Percentiles rank a stretch among this genome's conserved stretches.
Evolutionary conservation across 2,329 filamentous ascomycete genomes (phyloP).

Genomic region (Monilinia polystroma): DNA sequence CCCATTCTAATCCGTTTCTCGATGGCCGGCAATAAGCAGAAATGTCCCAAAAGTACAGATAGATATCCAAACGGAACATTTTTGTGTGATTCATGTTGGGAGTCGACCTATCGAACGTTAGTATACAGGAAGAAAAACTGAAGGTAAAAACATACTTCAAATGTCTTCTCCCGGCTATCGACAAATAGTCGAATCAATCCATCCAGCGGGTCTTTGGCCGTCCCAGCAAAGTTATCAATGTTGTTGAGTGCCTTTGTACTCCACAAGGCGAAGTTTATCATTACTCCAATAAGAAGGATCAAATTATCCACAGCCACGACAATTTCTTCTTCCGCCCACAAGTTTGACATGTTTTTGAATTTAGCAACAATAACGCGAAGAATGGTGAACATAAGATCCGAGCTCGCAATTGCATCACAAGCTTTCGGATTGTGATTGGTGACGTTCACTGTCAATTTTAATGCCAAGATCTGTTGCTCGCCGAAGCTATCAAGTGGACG

Average conservation of each 20-base stretch:
- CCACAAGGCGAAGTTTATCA: slow-evolving; percentile 86
- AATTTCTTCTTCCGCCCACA: slow-evolving; percentile 51
- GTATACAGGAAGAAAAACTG: slow-evolving; percentile 6
- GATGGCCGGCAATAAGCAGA: slow-evolving; percentile 60
- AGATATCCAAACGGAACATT: slow-evolving; percentile 87
- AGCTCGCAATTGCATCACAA: slow-evolving; percentile 67
- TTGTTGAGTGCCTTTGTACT: slow-evolving; percentile 59
- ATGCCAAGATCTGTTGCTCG: slow-evolving; percentile 34
- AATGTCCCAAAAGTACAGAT: slow-evolving; percentile 77
- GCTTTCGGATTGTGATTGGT: slow-evolving; percentile 76
- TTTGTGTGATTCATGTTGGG: slow-evolving; percentile 70
- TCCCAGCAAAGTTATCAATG: slow-evolving; percentile 45
- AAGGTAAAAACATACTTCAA: slow-evolving; percentile 57
- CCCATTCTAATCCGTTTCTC: slow-evolving; percentile 44
- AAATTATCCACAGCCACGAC: slow-evolving; percentile 63
- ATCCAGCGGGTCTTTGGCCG: slow-evolving; percentile 51
- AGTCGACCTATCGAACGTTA: slow-evolving; percentile 55
- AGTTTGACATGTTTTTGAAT: slow-evolving; percentile 50
- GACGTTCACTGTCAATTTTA: slow-evolving; percentile 78
- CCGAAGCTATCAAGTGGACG: slow-evolving; percentile 43
- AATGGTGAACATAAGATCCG: slow-evolving; percentile 52
- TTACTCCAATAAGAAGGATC: slow-evolving; percentile 73
- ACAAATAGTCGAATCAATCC: slow-evolving; percentile 64
- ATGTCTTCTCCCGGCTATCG: slow-evolving; percentile 62
- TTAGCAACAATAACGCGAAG: slow-evolving; percentile 52